phyloP scores from a whole-genome alignment of 768 basidiomycete species.

The Suillus ampliporus region DNA sequence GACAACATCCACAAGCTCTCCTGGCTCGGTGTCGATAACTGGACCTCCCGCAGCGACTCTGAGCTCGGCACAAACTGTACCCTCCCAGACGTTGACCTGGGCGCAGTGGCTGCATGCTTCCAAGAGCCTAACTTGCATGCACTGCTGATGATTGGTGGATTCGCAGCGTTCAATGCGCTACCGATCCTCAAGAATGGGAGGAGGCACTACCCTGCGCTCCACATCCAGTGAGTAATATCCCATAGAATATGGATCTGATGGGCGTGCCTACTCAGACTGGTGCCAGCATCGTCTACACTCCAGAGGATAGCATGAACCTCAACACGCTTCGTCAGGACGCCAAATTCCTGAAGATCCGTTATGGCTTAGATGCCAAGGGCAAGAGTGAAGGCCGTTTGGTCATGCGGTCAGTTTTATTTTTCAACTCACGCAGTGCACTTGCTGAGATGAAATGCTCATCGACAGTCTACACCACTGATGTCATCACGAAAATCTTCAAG shows the following conservation, averaged over 20 bases:
- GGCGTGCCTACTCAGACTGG: slow-evolving; percentile 62
- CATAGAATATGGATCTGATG: slow-evolving; percentile 5
- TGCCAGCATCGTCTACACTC: slow-evolving; percentile 92
- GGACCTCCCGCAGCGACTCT: slow-evolving; percentile 95
- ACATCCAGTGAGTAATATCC: slow-evolving; percentile 76
- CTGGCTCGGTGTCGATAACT: slow-evolving; percentile 97
- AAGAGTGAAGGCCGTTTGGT: slow-evolving; percentile 93
- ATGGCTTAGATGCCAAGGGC: slow-evolving; percentile 84
- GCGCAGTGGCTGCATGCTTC: slow-evolving; percentile 88
- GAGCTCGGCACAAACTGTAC: slow-evolving; percentile 97
- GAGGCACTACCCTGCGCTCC: slow-evolving; percentile 86
- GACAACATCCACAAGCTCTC: slow-evolving; percentile 85
- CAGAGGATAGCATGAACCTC: slow-evolving; percentile 87
- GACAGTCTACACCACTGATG: slow-evolving; percentile 86
- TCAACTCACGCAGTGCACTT: background rate
- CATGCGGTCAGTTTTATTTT: slow-evolving; percentile 64
- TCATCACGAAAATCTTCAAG: slow-evolving; percentile 92
- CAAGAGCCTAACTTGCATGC: slow-evolving; percentile 82
- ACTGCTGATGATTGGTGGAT: slow-evolving; percentile 91
- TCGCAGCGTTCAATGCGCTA: slow-evolving; percentile 89
- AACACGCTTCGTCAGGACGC: slow-evolving; percentile 85
- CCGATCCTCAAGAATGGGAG: slow-evolving; percentile 80
- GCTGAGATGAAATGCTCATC: slow-evolving; percentile 63
- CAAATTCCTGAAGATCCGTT: slow-evolving; percentile 85
- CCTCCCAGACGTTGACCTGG: slow-evolving; percentile 85